Evolutionary conservation across 257 asterid genomes (phyloP).

Genomic region (Craterostigma plantagineum): DNA sequence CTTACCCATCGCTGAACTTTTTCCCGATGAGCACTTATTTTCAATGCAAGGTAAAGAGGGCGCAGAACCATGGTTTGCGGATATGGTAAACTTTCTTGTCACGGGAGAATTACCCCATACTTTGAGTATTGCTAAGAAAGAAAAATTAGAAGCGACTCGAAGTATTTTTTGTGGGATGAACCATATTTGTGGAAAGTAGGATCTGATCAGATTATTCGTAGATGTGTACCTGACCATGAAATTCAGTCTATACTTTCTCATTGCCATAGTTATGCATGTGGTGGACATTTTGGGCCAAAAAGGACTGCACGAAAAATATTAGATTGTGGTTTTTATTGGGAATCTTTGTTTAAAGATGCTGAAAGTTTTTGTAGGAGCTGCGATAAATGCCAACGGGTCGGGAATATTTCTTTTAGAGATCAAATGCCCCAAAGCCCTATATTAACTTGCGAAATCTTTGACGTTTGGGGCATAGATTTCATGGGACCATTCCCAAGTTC

Average conservation of each 20-base stretch:
- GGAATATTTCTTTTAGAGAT: background rate
- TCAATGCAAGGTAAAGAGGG: background rate
- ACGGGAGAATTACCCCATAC: background rate
- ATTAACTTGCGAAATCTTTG: background rate
- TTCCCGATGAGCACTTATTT: constrained; percentile 1
- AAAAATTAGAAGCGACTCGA: background rate
- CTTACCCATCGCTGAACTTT: background rate
- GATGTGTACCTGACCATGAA: background rate
- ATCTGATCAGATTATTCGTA: background rate
- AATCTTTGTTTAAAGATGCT: background rate
- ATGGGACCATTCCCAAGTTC: background rate
- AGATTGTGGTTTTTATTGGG: background rate
- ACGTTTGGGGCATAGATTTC: constrained; percentile 2
- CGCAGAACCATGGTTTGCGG: background rate
- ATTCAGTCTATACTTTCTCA: background rate
- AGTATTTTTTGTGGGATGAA: background rate
- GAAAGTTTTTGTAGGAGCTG: background rate
- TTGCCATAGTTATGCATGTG: background rate
- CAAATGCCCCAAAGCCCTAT: background rate
- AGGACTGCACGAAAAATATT: background rate
- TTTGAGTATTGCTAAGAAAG: background rate
- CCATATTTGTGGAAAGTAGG: background rate
- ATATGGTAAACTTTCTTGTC: constrained; percentile 1
- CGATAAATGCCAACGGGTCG: background rate
- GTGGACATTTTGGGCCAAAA: background rate